Evolutionary conservation across 2,329 filamentous ascomycete genomes (phyloP), one percentile per base, ranked within the genome.

Genomic region (Exophiala oligosperma): DNA sequence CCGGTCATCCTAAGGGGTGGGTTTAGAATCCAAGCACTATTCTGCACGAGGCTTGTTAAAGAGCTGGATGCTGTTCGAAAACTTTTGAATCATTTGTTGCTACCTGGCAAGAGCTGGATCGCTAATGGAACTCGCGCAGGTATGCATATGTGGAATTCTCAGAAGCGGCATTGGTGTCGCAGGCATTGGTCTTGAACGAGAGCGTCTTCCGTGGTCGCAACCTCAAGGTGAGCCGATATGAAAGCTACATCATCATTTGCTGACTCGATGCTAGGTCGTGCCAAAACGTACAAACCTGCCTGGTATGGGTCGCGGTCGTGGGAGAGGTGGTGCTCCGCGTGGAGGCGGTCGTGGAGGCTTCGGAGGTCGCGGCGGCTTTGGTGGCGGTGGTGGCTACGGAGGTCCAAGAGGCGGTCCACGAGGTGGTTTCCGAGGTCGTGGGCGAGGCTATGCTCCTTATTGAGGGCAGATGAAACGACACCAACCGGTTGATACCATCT

Each of bases 71-170:
- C 57, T 57, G 28, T 54, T 54, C 40, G 56, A 63, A 67, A 68
- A 35, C 32, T 9, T 64, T 69, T 66, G 47, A 61, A 66, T 60
- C 61, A 59, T 63, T 72, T 72, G 71, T 74, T 79, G 79, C 79
- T 81, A 77, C 81, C 81, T 83, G 81, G 81, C 81, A 84, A 83
- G 79, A 83, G 79, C 76, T 73, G 78, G 66, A 66, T 52, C 57
- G 60, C 67, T 71, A 69, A 70, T 70, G 63, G 64, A 54, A 59
- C 56, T 54, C 48, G 59, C 76, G 74, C 76, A 97, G 92, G 65
- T 99, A 99, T 78, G 94, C 94, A 71, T 99, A 99, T 77, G 94
- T 99, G 69, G 94, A 99, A 77, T 99, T 99, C 73, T 89, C 91
- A 60, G 94, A 97, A 77, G 92, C 94, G 49, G 92, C 86, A 75